These are phyloP conservation scores for Lomentospora prolificans DNA, from an alignment of 2,329 filamentous ascomycete genomes.

Conservation along the genomic window DNA sequence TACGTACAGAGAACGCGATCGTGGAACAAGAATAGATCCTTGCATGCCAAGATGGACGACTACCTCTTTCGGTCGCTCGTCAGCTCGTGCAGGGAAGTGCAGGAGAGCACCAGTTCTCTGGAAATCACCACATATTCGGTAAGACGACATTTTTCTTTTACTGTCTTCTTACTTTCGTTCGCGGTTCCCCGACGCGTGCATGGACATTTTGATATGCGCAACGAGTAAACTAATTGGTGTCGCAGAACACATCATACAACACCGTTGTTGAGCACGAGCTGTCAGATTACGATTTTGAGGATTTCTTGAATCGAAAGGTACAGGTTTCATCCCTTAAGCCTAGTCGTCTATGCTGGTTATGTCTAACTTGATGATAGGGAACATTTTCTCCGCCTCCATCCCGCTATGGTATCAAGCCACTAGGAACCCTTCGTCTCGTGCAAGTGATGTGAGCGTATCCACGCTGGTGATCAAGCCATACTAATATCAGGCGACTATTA, in stretches of 20 bases:
- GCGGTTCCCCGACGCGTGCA: not conserved
- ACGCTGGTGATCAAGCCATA: too few species aligned
- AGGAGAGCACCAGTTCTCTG: slow-evolving; percentile 43
- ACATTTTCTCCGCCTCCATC: slow-evolving; percentile 38
- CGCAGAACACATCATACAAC: slow-evolving; percentile 41
- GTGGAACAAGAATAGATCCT: not conserved
- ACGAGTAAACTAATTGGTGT: not conserved
- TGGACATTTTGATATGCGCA: not conserved
- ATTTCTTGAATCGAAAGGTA: slow-evolving; percentile 42
- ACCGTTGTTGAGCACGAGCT: slow-evolving; percentile 41
- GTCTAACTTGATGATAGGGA: slow-evolving; percentile 27
- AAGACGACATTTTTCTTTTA: slow-evolving; percentile 8
- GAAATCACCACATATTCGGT: slow-evolving; percentile 53
- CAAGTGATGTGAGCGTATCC: too few species aligned
- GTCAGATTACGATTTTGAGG: slow-evolving; percentile 44
- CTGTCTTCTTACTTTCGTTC: too few species aligned
- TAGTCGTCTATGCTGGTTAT: not conserved
- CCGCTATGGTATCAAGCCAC: slow-evolving; percentile 30
- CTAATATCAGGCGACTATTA: too few species aligned
- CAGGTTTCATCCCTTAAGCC: slow-evolving; percentile 14
- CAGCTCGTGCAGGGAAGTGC: slow-evolving; percentile 34
- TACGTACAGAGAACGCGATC: not conserved
- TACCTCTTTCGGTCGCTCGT: slow-evolving; percentile 45
- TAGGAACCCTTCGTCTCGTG: slow-evolving; percentile 45
- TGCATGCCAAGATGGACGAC: slow-evolving; percentile 39